Conservation (phyloP, 345 rosid genomes). For the Aquilaria malaccensis region DNA sequence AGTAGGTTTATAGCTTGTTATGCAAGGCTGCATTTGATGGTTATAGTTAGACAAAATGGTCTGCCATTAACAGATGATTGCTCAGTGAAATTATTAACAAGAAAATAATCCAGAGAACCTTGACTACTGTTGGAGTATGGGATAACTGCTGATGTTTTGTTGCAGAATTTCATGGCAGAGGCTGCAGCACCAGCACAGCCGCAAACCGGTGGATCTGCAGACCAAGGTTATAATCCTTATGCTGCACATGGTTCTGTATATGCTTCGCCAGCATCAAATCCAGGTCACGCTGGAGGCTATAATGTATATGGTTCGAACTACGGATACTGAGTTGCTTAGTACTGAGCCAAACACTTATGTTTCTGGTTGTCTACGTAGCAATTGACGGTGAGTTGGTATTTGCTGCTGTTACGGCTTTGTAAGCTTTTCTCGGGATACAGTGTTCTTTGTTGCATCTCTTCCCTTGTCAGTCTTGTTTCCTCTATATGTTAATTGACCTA, state of each 20-base stretch:
- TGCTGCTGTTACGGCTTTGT: slow-evolving; percentile 4
- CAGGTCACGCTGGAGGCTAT: slow-evolving; percentile 37
- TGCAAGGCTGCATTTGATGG: neutral
- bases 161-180: slow-evolving; percentile 10
- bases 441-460: slow-evolving; percentile 9
- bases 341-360: slow-evolving; percentile 23
- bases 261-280: slow-evolving; percentile 74
- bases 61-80: neutral
- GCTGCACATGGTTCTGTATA: slow-evolving; percentile 75
- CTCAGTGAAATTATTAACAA: neutral
- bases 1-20: neutral
- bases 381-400: slow-evolving; percentile 1
- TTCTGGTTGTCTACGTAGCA: neutral
- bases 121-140: neutral
- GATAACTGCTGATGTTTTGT: neutral
- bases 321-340: slow-evolving; percentile 59
- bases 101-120: too few relatives aligned
- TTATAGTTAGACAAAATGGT: neutral
- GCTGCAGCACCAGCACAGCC: slow-evolving; percentile 17
- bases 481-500: neutral
- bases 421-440: neutral
- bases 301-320: slow-evolving; percentile 73
- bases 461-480: neutral
- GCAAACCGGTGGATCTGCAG: slow-evolving; percentile 39
- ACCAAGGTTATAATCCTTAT: slow-evolving; percentile 88